Percentiles rank a stretch among this genome's conserved stretches.
Evolutionary conservation across 306 rosid genomes (phyloP).

Genomic region (Cucurbita argyrosperma): DNA sequence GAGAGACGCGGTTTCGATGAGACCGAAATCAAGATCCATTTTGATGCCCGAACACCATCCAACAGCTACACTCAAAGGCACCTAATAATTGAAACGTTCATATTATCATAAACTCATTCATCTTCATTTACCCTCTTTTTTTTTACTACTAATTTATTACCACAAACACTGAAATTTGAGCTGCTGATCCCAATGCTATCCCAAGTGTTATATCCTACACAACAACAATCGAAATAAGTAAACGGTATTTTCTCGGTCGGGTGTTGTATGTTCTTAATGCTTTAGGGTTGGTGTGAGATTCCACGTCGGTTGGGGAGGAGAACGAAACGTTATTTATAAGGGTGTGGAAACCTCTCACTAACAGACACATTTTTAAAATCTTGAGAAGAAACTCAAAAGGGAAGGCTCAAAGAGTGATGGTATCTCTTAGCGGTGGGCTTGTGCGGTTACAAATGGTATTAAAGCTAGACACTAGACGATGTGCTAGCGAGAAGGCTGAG

Average conservation of each 20-base stretch:
- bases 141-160: conserved; percentile 17
- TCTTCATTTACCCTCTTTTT: too few species aligned
- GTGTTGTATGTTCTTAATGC: neutral
- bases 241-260: too few species aligned
- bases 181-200: conserved; percentile 82
- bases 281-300: neutral
- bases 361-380: fast-evolving
- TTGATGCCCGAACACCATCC: conserved; percentile 60
- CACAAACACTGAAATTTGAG: conserved; percentile 73
- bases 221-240: neutral
- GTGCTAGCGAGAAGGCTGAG: too few species aligned
- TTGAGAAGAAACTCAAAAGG: too few species aligned
- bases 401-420: too few species aligned
- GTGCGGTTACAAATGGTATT: too few species aligned
- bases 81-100: conserved; percentile 17
- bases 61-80: conserved; percentile 57
- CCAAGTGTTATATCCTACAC: conserved; percentile 74
- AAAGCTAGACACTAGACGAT: too few species aligned
- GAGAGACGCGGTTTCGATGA: conserved; percentile 68
- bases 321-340: too few species aligned
- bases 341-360: too few species aligned
- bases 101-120: too few species aligned
- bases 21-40: conserved; percentile 69
- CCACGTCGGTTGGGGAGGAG: too few species aligned
- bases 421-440: too few species aligned